Evolutionary conservation across 225 moss, liverwort and hornwort genomes (phyloP), one percentile per base, ranked within the genome.

Genomic region (Bryum argenteum): DNA sequence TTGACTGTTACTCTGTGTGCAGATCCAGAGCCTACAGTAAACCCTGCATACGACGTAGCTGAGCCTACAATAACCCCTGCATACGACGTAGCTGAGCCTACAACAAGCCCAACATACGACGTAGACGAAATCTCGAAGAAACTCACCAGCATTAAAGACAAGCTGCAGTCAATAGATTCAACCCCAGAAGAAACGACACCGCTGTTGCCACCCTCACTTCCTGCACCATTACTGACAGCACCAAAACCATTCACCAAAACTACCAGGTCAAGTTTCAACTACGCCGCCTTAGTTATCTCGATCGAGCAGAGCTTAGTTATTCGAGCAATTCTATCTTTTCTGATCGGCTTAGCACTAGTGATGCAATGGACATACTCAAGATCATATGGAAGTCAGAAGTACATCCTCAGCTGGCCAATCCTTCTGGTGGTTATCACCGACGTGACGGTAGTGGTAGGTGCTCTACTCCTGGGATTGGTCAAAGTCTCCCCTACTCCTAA

Each of bases 361-460:
- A 42, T 62, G 45, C 77, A 83, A 66, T 72, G 81, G 87, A 79
- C 84, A 19, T 79, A 63, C 66, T 79, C 76, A 9, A 59, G 66
- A 62, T 51, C 78, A 40, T 69, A 74, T 54, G 78, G 70, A 59
- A 76, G 53, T 18, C 77, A 75, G 69, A 86, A 64, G 26, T 86
- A 71, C 73, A 67, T 71, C 33, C 74, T 87, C 5, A 78, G 86
- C 13, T 93, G 91, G 91, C 95, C 95, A 57, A 72, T 87, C 21
- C 80, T 81, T 83, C 55, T 86, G 22, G 78, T 95, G 21, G 63
- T 95, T 14, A 45, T 93, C 65, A 82, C 84, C 17, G 95, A 95
- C 52, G 63, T 89, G 19, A 79, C 89, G 40, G 75, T 95, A 37
- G 90, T 87, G 9, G 11, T 85, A 10, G 84, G 90, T 51, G 84